A percentile compares a stretch with the other conserved stretches of the same genome.
Conservation (phyloP, 2,329 filamentous ascomycete genomes). For the Beauveria sp. region DNA sequence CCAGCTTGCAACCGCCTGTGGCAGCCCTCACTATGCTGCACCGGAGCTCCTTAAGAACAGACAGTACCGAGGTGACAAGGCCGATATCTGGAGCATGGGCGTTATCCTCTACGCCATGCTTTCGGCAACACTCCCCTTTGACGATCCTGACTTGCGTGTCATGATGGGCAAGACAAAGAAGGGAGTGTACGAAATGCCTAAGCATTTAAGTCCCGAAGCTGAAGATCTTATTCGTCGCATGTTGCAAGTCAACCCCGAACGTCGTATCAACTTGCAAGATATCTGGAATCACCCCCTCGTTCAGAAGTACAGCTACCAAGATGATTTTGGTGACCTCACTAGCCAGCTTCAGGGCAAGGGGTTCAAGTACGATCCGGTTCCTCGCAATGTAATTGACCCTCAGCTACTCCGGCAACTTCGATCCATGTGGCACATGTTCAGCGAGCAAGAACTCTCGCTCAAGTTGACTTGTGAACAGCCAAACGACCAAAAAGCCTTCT, state of each 20-base stretch:
- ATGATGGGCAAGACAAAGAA: conserved; percentile 56
- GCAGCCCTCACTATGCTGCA: conserved; percentile 93
- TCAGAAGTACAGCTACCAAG: conserved; percentile 71
- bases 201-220: conserved; percentile 58
- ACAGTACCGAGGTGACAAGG: conserved; percentile 74
- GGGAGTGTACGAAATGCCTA: conserved; percentile 55
- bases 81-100: conserved; percentile 92
- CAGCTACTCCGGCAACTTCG: conserved; percentile 80
- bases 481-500: conserved; percentile 92
- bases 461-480: conserved; percentile 60
- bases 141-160: conserved; percentile 53
- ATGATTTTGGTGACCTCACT: conserved; percentile 52
- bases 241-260: conserved; percentile 67
- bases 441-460: conserved; percentile 61
- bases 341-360: conserved; percentile 55
- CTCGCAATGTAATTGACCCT: conserved; percentile 62
- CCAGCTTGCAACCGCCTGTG: conserved; percentile 81
- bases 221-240: conserved; percentile 73
- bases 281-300: conserved; percentile 88
- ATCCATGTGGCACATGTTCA: conserved; percentile 84
- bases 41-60: conserved; percentile 78
- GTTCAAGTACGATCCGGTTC: conserved; percentile 49
- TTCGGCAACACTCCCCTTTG: conserved; percentile 76
- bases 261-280: conserved; percentile 69
- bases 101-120: conserved; percentile 86